Conservation (phyloP, 2,329 filamentous ascomycete genomes). For the Clonostachys solani region DNA sequence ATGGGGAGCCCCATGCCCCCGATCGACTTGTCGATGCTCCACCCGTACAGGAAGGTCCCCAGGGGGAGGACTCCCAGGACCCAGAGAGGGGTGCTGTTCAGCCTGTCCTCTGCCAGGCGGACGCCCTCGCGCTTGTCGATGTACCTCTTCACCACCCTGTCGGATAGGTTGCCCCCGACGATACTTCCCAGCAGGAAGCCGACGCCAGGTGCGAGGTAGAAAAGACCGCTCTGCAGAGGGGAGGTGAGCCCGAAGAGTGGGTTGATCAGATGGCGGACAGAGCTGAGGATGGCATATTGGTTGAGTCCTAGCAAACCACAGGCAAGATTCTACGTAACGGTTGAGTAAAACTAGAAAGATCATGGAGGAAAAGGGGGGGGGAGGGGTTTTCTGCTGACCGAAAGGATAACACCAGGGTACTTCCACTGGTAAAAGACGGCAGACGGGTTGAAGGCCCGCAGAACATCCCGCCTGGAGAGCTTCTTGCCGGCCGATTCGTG, state of each 20-base stretch:
- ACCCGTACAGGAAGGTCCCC: slow-evolving; percentile 25
- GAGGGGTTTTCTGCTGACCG: slow-evolving; percentile 2
- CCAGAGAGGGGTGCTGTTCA: slow-evolving; percentile 19
- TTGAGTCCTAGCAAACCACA: slow-evolving; percentile 16
- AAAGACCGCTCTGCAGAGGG: slow-evolving; percentile 59
- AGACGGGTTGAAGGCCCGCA: slow-evolving; percentile 13
- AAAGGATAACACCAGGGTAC: slow-evolving; percentile 12
- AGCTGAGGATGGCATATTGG: slow-evolving; percentile 52
- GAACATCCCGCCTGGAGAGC: background rate
- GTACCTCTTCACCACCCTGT: slow-evolving; percentile 31
- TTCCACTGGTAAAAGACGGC: slow-evolving; percentile 15
- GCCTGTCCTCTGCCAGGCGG: slow-evolving; percentile 20
- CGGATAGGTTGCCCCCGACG: slow-evolving; percentile 49
- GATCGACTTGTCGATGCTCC: slow-evolving; percentile 21
- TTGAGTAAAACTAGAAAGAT: background rate
- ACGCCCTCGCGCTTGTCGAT: slow-evolving; percentile 25
- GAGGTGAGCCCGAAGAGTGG: slow-evolving; percentile 61
- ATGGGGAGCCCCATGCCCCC: slow-evolving; percentile 28
- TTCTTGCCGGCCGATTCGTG: background rate
- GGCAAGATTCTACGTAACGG: slow-evolving; percentile 6
- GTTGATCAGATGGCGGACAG: slow-evolving; percentile 64
- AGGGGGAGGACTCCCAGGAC: slow-evolving; percentile 24
- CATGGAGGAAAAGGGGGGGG: background rate
- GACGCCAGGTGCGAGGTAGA: slow-evolving; percentile 65
- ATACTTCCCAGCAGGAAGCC: slow-evolving; percentile 64